Conservation (phyloP, 1,284 basidiomycete genomes). For the Leccinum olivaceoglutinosum region DNA sequence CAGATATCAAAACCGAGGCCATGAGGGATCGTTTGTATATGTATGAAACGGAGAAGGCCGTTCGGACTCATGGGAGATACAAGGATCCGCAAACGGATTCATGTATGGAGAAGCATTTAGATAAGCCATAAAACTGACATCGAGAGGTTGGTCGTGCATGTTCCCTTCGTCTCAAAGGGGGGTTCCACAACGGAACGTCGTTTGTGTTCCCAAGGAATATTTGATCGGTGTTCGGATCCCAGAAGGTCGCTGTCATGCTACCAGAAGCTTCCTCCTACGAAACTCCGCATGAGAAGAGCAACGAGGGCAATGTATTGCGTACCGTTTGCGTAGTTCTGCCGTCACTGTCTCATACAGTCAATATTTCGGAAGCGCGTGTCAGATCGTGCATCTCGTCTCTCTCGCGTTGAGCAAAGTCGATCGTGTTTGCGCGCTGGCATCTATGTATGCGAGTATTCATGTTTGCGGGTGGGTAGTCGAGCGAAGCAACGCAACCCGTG, state of each 20-base stretch:
- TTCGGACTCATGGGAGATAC: conserved; percentile 10
- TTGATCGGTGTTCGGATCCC: conserved; percentile 54
- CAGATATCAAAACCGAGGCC: conserved; percentile 76
- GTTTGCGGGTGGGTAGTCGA: conserved; percentile 1
- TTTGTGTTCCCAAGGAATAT: conserved; percentile 74
- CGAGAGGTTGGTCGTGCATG: neutral
- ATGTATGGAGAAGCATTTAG: conserved; percentile 8
- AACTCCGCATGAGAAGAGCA: conserved; percentile 2
- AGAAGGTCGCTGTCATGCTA: conserved; percentile 38
- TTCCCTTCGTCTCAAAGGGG: conserved; percentile 8
- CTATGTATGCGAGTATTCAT: conserved; percentile 20
- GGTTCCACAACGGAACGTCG: conserved; percentile 54
- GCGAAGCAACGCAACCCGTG: neutral
- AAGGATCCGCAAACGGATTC: conserved; percentile 14
- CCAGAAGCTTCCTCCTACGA: conserved; percentile 26
- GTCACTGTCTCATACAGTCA: conserved; percentile 27
- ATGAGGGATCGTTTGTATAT: conserved; percentile 51
- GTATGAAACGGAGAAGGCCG: conserved; percentile 47
- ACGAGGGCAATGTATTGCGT: neutral
- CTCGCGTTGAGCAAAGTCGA: conserved; percentile 75
- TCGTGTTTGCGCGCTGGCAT: conserved; percentile 44
- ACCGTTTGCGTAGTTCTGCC: conserved; percentile 16
- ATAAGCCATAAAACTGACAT: conserved; percentile 1
- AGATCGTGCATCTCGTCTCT: conserved; percentile 87
- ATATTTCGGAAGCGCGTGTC: conserved; percentile 41